These are phyloP conservation scores for Aspergillus saccharolyticus DNA, from an alignment of 495 filamentous ascomycete genomes.

Conservation along the genomic window DNA sequence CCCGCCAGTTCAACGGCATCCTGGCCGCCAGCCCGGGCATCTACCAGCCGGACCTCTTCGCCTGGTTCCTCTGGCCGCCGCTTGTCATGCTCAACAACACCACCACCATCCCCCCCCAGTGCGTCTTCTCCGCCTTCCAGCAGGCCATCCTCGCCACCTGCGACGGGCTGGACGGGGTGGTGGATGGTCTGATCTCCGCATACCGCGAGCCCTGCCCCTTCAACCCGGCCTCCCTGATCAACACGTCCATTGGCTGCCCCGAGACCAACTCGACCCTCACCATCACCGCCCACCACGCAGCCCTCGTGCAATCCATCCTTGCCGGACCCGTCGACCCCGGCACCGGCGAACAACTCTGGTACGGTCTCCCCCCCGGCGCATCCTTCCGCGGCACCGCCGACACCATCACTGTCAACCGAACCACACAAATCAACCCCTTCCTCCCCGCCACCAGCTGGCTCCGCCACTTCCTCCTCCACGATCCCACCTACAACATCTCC, in stretches of 20 bases:
- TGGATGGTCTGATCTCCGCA: background rate
- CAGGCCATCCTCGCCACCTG: background rate
- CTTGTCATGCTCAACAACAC: slow-evolving; percentile 22
- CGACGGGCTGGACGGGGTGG: background rate
- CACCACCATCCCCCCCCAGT: slow-evolving; percentile 13
- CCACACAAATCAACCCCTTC: slow-evolving; percentile 1
- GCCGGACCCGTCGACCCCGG: background rate
- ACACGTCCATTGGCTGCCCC: background rate
- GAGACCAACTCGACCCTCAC: background rate
- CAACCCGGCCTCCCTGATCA: background rate
- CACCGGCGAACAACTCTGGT: slow-evolving; percentile 1
- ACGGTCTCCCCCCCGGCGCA: slow-evolving; percentile 1
- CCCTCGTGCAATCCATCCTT: slow-evolving; percentile 3
- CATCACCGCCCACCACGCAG: slow-evolving; percentile 4
- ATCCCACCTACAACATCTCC: slow-evolving; percentile 33
- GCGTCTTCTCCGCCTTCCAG: background rate
- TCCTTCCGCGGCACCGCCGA: slow-evolving; percentile 6
- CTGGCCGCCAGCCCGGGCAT: slow-evolving; percentile 46
- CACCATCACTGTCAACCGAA: background rate
- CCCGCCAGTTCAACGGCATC: slow-evolving; percentile 54
- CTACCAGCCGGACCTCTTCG: slow-evolving; percentile 35
- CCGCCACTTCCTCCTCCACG: slow-evolving; percentile 36
- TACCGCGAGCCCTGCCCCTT: background rate
- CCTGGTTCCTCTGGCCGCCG: slow-evolving; percentile 16
- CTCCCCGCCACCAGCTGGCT: slow-evolving; percentile 10